Conservation (phyloP, 495 filamentous ascomycete genomes). For the Amniculicola lignicola region DNA sequence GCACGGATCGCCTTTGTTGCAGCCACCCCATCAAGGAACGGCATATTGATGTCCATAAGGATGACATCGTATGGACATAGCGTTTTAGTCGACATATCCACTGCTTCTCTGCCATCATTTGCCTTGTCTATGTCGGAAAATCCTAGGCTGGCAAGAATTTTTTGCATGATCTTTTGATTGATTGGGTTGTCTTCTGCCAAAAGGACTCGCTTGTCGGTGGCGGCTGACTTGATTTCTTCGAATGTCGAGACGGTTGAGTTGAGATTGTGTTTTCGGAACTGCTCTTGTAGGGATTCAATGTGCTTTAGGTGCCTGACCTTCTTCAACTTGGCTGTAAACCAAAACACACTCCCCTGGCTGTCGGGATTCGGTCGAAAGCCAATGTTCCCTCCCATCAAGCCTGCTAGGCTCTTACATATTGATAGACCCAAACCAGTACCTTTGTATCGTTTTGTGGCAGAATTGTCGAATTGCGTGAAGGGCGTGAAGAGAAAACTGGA, state of each 20-base stretch:
- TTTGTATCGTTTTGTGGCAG: constrained; percentile 27
- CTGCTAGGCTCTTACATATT: constrained; percentile 29
- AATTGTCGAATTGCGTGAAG: constrained; percentile 33
- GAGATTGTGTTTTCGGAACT: constrained; percentile 28
- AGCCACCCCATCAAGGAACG: constrained; percentile 47
- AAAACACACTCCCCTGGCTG: constrained; percentile 56
- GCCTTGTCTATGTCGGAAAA: constrained; percentile 55
- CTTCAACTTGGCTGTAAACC: constrained; percentile 54
- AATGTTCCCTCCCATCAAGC: constrained; percentile 30
- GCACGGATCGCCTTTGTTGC: constrained; percentile 44
- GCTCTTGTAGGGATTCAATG: constrained; percentile 34
- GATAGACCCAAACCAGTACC: constrained; percentile 31
- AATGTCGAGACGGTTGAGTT: constrained; percentile 8
- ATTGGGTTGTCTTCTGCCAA: constrained; percentile 44
- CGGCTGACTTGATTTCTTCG: constrained; percentile 22
- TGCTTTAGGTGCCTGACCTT: constrained; percentile 39
- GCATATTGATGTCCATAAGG: constrained; percentile 56
- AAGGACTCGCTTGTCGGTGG: constrained; percentile 49
- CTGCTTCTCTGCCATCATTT: constrained; percentile 57
- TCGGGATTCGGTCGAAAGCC: constrained; percentile 53
- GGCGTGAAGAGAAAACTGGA: constrained; percentile 25
- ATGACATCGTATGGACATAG: constrained; percentile 54
- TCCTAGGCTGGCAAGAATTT: constrained; percentile 53
- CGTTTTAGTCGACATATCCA: constrained; percentile 50
- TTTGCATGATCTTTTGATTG: constrained; percentile 62